phyloP scores from a whole-genome alignment of 2,329 filamentous ascomycete genomes.

The Ophiostoma ulmi region DNA sequence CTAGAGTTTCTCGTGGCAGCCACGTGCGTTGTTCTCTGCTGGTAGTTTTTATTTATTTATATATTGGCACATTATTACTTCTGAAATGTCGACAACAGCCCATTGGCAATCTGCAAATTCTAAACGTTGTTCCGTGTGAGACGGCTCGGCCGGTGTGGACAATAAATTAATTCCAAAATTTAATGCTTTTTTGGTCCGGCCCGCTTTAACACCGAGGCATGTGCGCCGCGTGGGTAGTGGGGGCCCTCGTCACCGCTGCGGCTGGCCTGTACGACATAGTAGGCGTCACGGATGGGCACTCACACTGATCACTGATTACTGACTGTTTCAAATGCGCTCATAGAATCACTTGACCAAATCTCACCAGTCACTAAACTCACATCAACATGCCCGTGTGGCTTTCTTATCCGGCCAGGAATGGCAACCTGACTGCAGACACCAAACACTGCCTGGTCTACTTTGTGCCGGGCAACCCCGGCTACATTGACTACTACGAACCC shows the following conservation, averaged over 20 bases:
- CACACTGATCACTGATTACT: background rate
- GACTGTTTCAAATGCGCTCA: background rate
- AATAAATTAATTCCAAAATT: background rate
- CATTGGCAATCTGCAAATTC: too few relatives aligned
- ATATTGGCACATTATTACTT: too few relatives aligned
- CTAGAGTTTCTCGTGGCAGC: too few relatives aligned
- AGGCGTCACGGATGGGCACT: background rate
- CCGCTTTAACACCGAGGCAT: background rate
- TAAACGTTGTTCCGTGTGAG: background rate
- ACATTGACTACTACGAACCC: slow-evolving; percentile 65
- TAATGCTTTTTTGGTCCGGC: background rate
- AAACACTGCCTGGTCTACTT: slow-evolving; percentile 57
- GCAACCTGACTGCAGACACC: background rate
- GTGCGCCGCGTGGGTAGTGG: background rate
- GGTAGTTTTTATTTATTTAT: too few relatives aligned
- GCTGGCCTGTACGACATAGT: background rate
- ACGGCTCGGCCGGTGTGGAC: background rate
- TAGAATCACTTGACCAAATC: background rate
- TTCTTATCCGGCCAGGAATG: slow-evolving; percentile 23
- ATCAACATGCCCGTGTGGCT: slow-evolving; percentile 24
- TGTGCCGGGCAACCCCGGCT: slow-evolving; percentile 70
- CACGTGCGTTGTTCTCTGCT: too few relatives aligned
- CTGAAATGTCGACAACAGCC: too few relatives aligned
- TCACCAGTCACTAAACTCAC: background rate
- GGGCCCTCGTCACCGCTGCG: background rate